Evolutionary conservation across 768 basidiomycete genomes (phyloP), one percentile per base, ranked within the genome.

Genomic region (Calocera viscosa): DNA sequence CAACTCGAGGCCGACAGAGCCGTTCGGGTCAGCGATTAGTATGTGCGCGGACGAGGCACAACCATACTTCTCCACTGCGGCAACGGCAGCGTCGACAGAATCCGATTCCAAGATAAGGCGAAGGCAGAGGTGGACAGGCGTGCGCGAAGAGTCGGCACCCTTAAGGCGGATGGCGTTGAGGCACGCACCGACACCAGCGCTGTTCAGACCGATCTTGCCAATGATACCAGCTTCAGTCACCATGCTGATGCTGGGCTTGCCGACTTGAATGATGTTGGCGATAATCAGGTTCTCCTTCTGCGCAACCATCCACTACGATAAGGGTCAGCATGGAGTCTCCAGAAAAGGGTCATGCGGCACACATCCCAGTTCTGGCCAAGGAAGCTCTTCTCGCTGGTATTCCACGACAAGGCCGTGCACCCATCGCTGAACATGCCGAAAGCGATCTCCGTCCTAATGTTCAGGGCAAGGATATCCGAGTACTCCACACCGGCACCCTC

Each of bases 151-250:
- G 53, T 60, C 53, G 7, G 14, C 11, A 5, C 53, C 53, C 14
- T 14, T 5, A 19, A 60, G 14, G 38, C 76, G 74, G 66, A 78
- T 76, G 19, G 77, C 77, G 68, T 78, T 78, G 64, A 78, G 71
- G 68, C 75, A 76, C 22, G 75, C 75, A 49, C 77, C 77, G 30
- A 78, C 73, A 1, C 76, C 76, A 17, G 72, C 69, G 0, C 75
- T 73, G 69, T 78, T 78, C 72, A 76, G 77, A 28, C 77, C 77
- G 32, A 78, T 78, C 70, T 78, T 78, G 49, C 76, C 77, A 3
- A 78, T 74, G 66, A 78, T 76, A 19, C 77, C 77, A 28, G 76
- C 77, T 73, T 78, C 77, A 19, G 72, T 75, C 38, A 78, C 74
- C 76, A 78, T 76, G 71, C 74, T 76, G 38, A 77, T 76, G 49